Percentiles rank a stretch among this genome's conserved stretches.
phyloP scores from a whole-genome alignment of 352 stramenopile species.

The Elongisporangium anandrum region DNA sequence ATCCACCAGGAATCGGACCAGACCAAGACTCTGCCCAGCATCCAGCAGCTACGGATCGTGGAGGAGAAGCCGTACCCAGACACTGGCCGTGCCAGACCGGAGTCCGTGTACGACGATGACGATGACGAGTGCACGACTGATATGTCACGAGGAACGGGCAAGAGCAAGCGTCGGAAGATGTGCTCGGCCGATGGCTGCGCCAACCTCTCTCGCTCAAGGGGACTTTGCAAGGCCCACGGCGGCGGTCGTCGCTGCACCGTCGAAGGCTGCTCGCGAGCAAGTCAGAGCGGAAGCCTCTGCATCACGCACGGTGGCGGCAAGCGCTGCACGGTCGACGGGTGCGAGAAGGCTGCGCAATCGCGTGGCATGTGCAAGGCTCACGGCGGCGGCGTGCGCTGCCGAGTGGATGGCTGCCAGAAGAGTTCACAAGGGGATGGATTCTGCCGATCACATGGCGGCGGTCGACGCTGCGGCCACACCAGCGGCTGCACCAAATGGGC shows the following conservation, averaged over 20 bases:
- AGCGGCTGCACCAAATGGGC: slow-evolving; percentile 78
- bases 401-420: slow-evolving; percentile 77
- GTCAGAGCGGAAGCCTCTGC: slow-evolving; percentile 75
- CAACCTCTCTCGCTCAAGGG: slow-evolving; percentile 72
- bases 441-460: slow-evolving; percentile 72
- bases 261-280: slow-evolving; percentile 71
- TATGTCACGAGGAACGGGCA: slow-evolving; percentile 18
- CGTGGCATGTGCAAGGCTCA: slow-evolving; percentile 85
- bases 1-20: slow-evolving; percentile 72
- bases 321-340: slow-evolving; percentile 76
- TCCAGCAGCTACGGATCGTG: slow-evolving; percentile 4
- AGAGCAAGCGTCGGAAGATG: slow-evolving; percentile 77
- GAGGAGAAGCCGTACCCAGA: slow-evolving; percentile 3
- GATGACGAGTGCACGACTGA: slow-evolving; percentile 8
- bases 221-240: slow-evolving; percentile 76
- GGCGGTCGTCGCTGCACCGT: slow-evolving; percentile 73
- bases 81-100: background rate
- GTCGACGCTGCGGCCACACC: slow-evolving; percentile 63
- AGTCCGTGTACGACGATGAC: slow-evolving; percentile 5
- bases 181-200: slow-evolving; percentile 72
- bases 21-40: slow-evolving; percentile 8
- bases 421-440: slow-evolving; percentile 83
- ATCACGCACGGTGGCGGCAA: slow-evolving; percentile 84
- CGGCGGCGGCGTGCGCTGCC: slow-evolving; percentile 74
- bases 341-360: slow-evolving; percentile 72